Conservation (phyloP, 108 stramenopile genomes). For the Poteriospumella lacustris region DNA sequence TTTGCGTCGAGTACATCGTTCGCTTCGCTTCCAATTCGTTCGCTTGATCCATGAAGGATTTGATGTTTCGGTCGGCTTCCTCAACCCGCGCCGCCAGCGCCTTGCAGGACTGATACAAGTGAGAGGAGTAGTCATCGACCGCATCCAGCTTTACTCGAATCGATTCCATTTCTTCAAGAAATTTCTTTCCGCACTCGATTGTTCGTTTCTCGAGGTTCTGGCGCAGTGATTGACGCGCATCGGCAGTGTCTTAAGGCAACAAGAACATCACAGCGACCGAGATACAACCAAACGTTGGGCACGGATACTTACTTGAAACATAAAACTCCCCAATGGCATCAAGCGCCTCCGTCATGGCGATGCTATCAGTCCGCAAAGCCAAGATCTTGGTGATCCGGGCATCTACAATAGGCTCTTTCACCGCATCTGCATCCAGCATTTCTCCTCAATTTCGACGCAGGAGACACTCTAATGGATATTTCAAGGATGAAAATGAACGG, state of each 20-base stretch:
- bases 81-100: not conserved
- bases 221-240: not conserved
- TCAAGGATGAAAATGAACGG: too few species aligned
- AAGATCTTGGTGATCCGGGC: constrained; percentile 3
- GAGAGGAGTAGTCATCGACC: not conserved
- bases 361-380: not conserved
- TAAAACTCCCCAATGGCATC: constrained; percentile 26
- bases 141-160: not conserved
- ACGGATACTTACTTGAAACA: not conserved
- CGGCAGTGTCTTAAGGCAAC: not conserved
- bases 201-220: constrained; percentile 1
- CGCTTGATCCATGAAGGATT: constrained; percentile 21
- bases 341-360: constrained; percentile 12
- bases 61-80: constrained; percentile 24
- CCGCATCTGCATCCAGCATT: not conserved
- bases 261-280: not conserved
- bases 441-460: too few species aligned
- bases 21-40: not conserved
- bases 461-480: too few species aligned
- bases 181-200: constrained; percentile 3
- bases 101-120: not conserved
- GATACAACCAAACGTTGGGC: not conserved
- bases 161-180: not conserved
- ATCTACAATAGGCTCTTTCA: constrained; percentile 19
- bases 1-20: not conserved